phyloP scores from a whole-genome alignment of 176 grass and related monocot genomes.

The Ensete glaucum region DNA sequence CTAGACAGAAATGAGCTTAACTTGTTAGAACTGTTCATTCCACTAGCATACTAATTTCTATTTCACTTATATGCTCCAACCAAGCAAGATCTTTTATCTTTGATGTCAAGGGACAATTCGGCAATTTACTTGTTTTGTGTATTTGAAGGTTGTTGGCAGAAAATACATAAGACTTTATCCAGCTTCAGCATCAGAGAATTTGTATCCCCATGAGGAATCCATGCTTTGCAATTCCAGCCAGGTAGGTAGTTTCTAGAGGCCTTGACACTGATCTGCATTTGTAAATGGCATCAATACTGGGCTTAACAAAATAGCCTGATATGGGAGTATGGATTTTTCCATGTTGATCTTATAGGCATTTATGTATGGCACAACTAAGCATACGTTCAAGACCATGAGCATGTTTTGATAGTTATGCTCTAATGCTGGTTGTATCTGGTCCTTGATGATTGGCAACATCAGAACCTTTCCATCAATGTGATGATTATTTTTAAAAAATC shows the following conservation, averaged over 20 bases:
- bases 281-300: too few species aligned
- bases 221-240: constrained; percentile 78
- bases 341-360: too few species aligned
- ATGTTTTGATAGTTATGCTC: too few species aligned
- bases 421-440: background rate
- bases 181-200: constrained; percentile 36
- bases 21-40: background rate
- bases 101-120: background rate
- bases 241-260: constrained; percentile 33
- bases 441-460: background rate
- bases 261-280: background rate
- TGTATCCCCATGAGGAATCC: constrained; percentile 62
- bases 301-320: background rate
- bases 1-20: background rate
- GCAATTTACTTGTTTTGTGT: background rate
- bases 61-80: background rate
- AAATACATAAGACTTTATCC: constrained; percentile 93
- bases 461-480: background rate
- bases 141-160: constrained; percentile 64
- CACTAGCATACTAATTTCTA: background rate
- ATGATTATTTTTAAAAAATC: background rate
- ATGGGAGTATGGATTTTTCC: background rate
- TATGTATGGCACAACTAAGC: too few species aligned
- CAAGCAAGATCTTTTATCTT: background rate
- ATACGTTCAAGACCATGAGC: too few species aligned